Evolutionary conservation across 805 yeast genomes (phyloP).

Genomic region (Teunomyces atbi): DNA sequence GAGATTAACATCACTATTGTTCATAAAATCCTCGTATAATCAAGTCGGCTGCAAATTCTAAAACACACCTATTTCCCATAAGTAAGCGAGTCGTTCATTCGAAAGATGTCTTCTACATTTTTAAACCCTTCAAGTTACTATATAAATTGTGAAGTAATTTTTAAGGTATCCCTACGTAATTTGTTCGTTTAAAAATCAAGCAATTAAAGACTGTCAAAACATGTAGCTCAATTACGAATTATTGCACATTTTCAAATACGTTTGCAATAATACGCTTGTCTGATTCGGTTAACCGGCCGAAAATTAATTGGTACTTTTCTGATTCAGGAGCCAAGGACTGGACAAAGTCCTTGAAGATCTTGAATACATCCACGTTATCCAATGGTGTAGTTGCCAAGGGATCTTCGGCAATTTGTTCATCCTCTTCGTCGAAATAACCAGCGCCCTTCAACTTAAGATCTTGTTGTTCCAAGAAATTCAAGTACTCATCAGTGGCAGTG

Average conservation of each 20-base stretch:
- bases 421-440: slow-evolving; percentile 20
- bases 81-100: too few relatives aligned
- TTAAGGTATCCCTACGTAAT: not conserved
- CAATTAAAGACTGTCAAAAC: not conserved
- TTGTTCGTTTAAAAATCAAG: not conserved
- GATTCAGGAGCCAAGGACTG: slow-evolving; percentile 13
- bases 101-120: too few relatives aligned
- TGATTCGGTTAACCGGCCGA: slow-evolving; percentile 33
- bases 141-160: not conserved
- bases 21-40: too few relatives aligned
- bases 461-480: slow-evolving; percentile 48
- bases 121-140: not conserved
- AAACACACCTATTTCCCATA: too few relatives aligned
- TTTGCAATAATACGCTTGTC: slow-evolving; percentile 3
- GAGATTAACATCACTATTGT: too few relatives aligned
- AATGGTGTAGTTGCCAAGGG: slow-evolving; percentile 54
- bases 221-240: not conserved
- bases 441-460: slow-evolving; percentile 35
- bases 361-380: slow-evolving; percentile 71
- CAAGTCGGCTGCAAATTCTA: too few relatives aligned
- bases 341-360: slow-evolving; percentile 58
- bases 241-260: slow-evolving; percentile 3
- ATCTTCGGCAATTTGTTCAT: slow-evolving; percentile 19
- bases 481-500: slow-evolving; percentile 32
- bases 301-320: slow-evolving; percentile 46